Base-by-base conservation (phyloP, 805 yeast species). In the Wickerhamomyces rabaulensis region DNA sequence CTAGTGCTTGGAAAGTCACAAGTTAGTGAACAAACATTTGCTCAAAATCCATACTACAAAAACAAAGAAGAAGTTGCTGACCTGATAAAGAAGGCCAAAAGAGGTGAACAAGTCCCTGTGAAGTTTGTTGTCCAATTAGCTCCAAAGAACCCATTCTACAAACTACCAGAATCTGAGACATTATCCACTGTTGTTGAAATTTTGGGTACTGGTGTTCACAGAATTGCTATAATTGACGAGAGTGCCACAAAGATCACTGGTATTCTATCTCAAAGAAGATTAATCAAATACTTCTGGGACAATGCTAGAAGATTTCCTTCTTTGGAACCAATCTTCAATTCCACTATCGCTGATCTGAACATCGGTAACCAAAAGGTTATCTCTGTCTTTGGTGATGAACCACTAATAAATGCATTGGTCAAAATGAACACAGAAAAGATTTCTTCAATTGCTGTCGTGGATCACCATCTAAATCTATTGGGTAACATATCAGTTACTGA, bases 401-500 rank as follows among this genome's bases (percentile, higher is more conserved):
- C 82, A 3, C 76, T 92, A 54, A 85, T 92, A 46, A 95, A 89
- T 58, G 98, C 96, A 2, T 76, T 92, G 46, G 73, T 80, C 57
- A 82, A 80, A 58, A 92, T 92, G 98, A 87, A 87, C 64, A 73
- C 73, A 39, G 84, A 85, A 53, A 80, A 88, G 53, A 89, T 94
- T 23, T 84, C 95, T 4, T 90, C 97, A 17, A 76, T 92, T 36
- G 98, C 99, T 0, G 97, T 94, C 12, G 86, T 92, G 43, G 98
- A 94, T 68, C 70, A 80, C 49, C 80, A 82, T 53, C 70, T 78
- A 57, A 79, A 83, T 58, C 71, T 92, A 49, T 70, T 94, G 42
- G 99, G 98, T 40, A 92, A 92, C 66, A 92, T 92, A 39, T 88
- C 96, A 2, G 92, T 91, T 19, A 95, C 95, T 0, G 99, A 92